These are phyloP conservation scores for Selaginella moellendorffii DNA, from an alignment of 75 land plant species.

Conservation along the genomic window DNA sequence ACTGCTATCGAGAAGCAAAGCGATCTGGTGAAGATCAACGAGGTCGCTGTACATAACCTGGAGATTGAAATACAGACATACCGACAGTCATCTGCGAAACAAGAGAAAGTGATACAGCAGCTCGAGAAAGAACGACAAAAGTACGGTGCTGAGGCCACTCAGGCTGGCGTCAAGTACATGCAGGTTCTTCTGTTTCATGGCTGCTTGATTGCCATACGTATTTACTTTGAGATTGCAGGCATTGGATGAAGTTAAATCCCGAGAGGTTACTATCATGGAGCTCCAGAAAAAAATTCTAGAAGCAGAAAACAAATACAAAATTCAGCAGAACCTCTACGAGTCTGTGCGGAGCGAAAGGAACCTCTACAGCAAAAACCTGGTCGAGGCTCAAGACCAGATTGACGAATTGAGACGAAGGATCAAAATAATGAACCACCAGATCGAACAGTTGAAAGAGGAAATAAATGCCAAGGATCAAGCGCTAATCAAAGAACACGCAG, in stretches of 20 bases:
- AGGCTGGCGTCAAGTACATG: conserved; percentile 20
- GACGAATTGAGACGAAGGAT: conserved; percentile 23
- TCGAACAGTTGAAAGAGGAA: conserved; percentile 27
- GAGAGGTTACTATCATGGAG: conserved; percentile 19
- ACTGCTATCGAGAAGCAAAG: conserved; percentile 19
- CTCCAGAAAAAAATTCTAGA: conserved; percentile 21
- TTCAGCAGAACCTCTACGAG: conserved; percentile 27
- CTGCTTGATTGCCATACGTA: background rate
- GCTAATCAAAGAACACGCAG: conserved; percentile 23
- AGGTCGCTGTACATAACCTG: conserved; percentile 22
- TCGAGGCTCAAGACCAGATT: conserved; percentile 27
- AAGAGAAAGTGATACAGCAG: conserved; percentile 12
- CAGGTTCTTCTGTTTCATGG: conserved; percentile 10
- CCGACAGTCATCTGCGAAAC: conserved; percentile 13
- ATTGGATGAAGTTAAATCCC: conserved; percentile 18
- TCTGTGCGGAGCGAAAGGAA: conserved; percentile 24
- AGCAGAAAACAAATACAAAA: conserved; percentile 16
- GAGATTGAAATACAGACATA: conserved; percentile 24
- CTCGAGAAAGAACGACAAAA: conserved; percentile 19
- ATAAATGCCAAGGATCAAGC: conserved; percentile 18
- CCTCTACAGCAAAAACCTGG: conserved; percentile 16
- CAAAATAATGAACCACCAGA: conserved; percentile 23
- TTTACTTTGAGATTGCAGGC: conserved; percentile 14
- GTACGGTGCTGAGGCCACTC: conserved; percentile 14
- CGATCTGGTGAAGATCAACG: conserved; percentile 25